phyloP scores from a whole-genome alignment of 2,329 filamentous ascomycete genomes.

The Fusarium illudens region DNA sequence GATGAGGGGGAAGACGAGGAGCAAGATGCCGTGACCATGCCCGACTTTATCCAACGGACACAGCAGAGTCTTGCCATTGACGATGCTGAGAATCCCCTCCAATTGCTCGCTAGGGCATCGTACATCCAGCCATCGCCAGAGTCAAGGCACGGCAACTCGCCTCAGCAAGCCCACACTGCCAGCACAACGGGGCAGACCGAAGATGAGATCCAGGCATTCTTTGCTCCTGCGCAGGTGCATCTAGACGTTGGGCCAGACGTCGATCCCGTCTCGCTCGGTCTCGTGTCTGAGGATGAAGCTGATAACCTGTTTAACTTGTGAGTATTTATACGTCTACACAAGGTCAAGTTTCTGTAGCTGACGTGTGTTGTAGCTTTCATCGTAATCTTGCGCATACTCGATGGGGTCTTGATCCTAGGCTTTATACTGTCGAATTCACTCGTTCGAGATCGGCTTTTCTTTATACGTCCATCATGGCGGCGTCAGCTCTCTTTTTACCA shows the following conservation, averaged over 20 bases:
- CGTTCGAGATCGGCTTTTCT: constrained; percentile 74
- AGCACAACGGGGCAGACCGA: constrained; percentile 41
- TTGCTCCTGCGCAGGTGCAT: constrained; percentile 69
- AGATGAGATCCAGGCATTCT: constrained; percentile 69
- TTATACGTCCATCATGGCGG: constrained; percentile 75
- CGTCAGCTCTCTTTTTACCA: constrained; percentile 73
- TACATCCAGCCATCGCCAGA: constrained; percentile 67
- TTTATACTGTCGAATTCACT: constrained; percentile 73
- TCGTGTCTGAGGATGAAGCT: constrained; percentile 72
- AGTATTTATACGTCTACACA: constrained; percentile 41
- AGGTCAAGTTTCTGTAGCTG: neutral
- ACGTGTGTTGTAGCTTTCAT: constrained; percentile 67
- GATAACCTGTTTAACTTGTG: constrained; percentile 72
- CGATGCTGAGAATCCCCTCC: constrained; percentile 78
- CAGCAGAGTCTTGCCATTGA: constrained; percentile 69
- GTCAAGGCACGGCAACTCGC: constrained; percentile 41
- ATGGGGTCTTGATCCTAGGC: constrained; percentile 74
- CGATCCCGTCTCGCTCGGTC: constrained; percentile 74
- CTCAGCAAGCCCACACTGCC: constrained; percentile 36
- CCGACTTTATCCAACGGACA: constrained; percentile 41
- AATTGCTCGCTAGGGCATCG: constrained; percentile 76
- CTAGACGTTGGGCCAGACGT: constrained; percentile 70
- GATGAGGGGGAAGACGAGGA: constrained; percentile 45
- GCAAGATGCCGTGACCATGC: constrained; percentile 35
- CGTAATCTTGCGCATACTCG: constrained; percentile 75